phyloP scores from a whole-genome alignment of 1,284 basidiomycete genomes.

The Farysia itapuensis region DNA sequence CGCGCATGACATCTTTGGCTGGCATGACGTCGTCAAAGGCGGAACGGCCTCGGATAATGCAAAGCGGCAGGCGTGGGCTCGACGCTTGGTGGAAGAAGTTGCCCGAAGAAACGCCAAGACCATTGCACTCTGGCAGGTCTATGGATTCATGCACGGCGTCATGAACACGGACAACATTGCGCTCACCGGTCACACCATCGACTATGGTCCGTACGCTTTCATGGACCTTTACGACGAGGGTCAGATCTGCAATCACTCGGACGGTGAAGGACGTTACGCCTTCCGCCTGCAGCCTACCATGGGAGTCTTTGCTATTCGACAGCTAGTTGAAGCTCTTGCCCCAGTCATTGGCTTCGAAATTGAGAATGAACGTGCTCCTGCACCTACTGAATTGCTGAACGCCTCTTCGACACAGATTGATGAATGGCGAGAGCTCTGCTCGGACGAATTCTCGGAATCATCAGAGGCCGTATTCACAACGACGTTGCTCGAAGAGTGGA shows the following conservation, averaged over 20 bases:
- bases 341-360: constrained; percentile 41
- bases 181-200: constrained; percentile 85
- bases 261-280: constrained; percentile 80
- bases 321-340: constrained; percentile 23
- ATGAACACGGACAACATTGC: constrained; percentile 85
- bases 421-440: constrained; percentile 30
- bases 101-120: constrained; percentile 81
- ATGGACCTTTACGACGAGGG: constrained; percentile 72
- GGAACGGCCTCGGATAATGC: background rate
- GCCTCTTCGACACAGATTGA: constrained; percentile 22
- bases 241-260: constrained; percentile 92
- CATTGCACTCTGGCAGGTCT: constrained; percentile 84
- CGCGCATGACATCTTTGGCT: constrained; percentile 67
- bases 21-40: constrained; percentile 35
- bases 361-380: constrained; percentile 57
- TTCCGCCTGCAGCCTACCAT: constrained; percentile 68
- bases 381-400: constrained; percentile 37
- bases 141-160: constrained; percentile 65
- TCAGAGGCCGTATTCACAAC: constrained; percentile 35
- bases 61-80: constrained; percentile 32
- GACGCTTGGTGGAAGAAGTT: constrained; percentile 56
- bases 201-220: constrained; percentile 79
- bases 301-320: constrained; percentile 44
- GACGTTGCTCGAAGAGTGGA: constrained; percentile 46
- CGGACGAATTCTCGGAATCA: constrained; percentile 26